Evolutionary conservation across 2,329 filamentous ascomycete genomes (phyloP).

Genomic region (Orbilia blumenaviensis): DNA sequence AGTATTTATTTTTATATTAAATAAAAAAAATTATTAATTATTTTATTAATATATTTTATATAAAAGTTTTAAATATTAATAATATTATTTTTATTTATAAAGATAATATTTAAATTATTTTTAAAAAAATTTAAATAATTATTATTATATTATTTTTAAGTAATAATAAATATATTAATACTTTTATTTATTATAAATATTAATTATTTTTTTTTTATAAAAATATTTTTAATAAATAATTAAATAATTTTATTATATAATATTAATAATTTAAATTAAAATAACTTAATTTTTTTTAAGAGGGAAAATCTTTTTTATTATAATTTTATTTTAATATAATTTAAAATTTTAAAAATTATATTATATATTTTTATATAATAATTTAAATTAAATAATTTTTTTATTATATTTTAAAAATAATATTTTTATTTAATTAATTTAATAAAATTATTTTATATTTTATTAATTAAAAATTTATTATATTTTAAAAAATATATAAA

Average conservation of each 20-base stretch:
- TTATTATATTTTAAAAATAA: background rate
- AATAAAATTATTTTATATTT: background rate
- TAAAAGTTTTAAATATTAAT: background rate
- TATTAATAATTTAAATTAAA: background rate
- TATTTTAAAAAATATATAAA: background rate
- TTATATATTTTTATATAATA: background rate
- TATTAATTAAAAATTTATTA: background rate
- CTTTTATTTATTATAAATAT: background rate
- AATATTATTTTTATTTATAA: background rate
- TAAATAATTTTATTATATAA: background rate
- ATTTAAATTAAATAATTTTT: background rate
- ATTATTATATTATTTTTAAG: background rate
- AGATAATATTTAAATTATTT: background rate
- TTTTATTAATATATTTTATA: background rate
- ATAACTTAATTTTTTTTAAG: background rate
- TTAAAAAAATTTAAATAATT: background rate
- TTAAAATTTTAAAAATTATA: background rate
- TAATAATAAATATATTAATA: background rate
- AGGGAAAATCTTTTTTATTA: background rate
- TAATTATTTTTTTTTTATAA: background rate
- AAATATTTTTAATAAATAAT: background rate
- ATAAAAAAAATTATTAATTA: background rate
- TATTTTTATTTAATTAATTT: background rate
- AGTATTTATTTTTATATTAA: background rate
- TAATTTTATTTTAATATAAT: background rate